These are phyloP conservation scores for Mycena indigotica DNA, from an alignment of 768 basidiomycete genomes.

Conservation along the genomic window DNA sequence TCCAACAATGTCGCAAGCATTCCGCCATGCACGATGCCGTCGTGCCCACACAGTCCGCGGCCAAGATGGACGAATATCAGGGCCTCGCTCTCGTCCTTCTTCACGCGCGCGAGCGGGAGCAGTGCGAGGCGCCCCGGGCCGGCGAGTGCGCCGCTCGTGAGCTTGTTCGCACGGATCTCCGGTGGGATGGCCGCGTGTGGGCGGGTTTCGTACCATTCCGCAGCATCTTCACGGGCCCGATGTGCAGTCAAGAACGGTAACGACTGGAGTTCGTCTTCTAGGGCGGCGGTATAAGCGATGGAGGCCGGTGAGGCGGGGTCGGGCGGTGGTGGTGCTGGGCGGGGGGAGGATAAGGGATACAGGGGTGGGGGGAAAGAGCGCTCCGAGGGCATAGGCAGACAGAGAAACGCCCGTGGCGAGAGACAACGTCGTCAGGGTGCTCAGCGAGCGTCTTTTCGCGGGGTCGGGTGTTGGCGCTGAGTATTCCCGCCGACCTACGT, in stretches of 20 bases:
- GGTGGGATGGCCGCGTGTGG: slow-evolving; percentile 75
- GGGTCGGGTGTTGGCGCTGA: background rate
- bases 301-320: slow-evolving; percentile 60
- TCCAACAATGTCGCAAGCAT: slow-evolving; percentile 90
- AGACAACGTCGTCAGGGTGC: slow-evolving; percentile 21
- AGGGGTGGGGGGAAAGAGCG: slow-evolving; percentile 70
- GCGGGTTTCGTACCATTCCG: slow-evolving; percentile 70
- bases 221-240: slow-evolving; percentile 49
- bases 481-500: background rate
- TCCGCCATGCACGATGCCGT: slow-evolving; percentile 94
- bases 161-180: too few species aligned
- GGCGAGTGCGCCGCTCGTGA: slow-evolving; percentile 82
- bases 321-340: slow-evolving; percentile 72
- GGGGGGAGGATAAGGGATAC: slow-evolving; percentile 73
- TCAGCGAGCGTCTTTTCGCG: background rate
- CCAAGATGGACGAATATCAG: slow-evolving; percentile 80
- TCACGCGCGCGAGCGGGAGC: slow-evolving; percentile 72
- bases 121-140: slow-evolving; percentile 88
- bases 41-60: slow-evolving; percentile 85
- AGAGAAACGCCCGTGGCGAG: slow-evolving; percentile 36
- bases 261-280: slow-evolving; percentile 71
- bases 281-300: slow-evolving; percentile 52
- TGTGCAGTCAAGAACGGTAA: slow-evolving; percentile 59
- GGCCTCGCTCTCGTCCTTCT: slow-evolving; percentile 74
- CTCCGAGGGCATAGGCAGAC: slow-evolving; percentile 54